Percentiles rank a stretch among this genome's conserved stretches.
Conservation (phyloP, 805 yeast genomes). For the Kazachstania africana region DNA sequence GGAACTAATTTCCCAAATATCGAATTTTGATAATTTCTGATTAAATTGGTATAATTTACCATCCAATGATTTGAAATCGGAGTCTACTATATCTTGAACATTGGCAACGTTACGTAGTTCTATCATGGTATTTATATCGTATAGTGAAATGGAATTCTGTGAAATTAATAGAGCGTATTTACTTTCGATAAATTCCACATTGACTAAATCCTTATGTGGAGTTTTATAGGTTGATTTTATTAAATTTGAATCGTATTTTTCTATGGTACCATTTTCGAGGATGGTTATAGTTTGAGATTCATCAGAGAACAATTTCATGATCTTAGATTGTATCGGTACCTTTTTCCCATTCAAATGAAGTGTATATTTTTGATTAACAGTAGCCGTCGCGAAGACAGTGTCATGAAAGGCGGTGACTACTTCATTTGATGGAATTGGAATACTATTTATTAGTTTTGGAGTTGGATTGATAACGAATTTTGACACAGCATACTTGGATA, state of each 20-base stretch:
- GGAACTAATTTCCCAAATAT: constrained; percentile 6
- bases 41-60: constrained; percentile 6
- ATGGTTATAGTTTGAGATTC: constrained; percentile 11
- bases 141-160: constrained; percentile 2
- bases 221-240: constrained; percentile 1
- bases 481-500: constrained; percentile 25
- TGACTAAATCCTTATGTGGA: constrained; percentile 5
- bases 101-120: constrained; percentile 6
- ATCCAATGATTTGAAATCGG: constrained; percentile 2
- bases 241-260: constrained; percentile 12
- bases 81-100: not conserved
- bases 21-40: constrained; percentile 1
- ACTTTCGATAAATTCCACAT: constrained; percentile 5
- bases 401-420: constrained; percentile 23
- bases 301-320: constrained; percentile 3
- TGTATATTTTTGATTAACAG: constrained; percentile 3
- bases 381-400: constrained; percentile 5
- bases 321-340: constrained; percentile 3
- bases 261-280: constrained; percentile 21
- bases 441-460: constrained; percentile 23
- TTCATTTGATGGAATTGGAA: constrained; percentile 26
- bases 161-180: constrained; percentile 5
- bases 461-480: constrained; percentile 27
- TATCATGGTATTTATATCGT: constrained; percentile 5
- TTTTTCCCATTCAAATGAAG: constrained; percentile 5